Percentiles rank a stretch among this genome's conserved stretches.
These are phyloP conservation scores for Metarhizium brunneum DNA, from an alignment of 2,329 filamentous ascomycete genomes.

Conservation along the genomic window DNA sequence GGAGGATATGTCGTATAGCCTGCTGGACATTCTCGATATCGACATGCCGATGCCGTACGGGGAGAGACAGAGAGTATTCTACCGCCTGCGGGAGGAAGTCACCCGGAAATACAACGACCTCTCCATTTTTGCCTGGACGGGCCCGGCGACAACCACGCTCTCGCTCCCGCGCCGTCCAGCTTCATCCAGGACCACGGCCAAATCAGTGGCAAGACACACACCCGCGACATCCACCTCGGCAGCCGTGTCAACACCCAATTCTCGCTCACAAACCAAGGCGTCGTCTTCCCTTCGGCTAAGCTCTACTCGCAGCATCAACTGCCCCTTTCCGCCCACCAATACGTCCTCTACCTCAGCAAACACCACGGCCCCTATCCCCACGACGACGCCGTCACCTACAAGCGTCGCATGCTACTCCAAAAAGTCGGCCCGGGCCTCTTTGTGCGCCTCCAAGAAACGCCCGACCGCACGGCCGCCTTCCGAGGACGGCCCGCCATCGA, in stretches of 20 bases:
- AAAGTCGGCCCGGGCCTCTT: no score
- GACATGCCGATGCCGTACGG: constrained; percentile 18
- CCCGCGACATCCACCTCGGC: neutral
- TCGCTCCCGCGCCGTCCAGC: neutral
- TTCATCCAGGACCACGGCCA: neutral
- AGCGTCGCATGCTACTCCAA: no score
- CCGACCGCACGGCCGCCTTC: no score
- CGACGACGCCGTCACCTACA: no score
- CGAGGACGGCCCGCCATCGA: no score
- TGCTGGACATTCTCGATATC: constrained; percentile 16
- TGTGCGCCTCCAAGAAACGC: no score
- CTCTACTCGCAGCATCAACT: neutral
- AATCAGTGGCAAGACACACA: neutral
- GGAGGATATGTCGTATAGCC: constrained; percentile 17
- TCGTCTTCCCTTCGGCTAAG: neutral
- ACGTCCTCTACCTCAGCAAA: no score
- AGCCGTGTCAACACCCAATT: neutral
- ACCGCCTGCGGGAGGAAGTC: constrained; percentile 15
- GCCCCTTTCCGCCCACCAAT: no score
- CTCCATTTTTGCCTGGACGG: constrained; percentile 15
- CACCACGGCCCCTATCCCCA: no score
- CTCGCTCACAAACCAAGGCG: constrained; percentile 1
- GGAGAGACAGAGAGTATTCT: constrained; percentile 10
- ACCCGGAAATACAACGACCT: constrained; percentile 11
- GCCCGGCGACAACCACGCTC: neutral